Evolutionary conservation across 495 filamentous ascomycete genomes (phyloP), one percentile per base, ranked within the genome.

Genomic region (Neurospora hispaniola): DNA sequence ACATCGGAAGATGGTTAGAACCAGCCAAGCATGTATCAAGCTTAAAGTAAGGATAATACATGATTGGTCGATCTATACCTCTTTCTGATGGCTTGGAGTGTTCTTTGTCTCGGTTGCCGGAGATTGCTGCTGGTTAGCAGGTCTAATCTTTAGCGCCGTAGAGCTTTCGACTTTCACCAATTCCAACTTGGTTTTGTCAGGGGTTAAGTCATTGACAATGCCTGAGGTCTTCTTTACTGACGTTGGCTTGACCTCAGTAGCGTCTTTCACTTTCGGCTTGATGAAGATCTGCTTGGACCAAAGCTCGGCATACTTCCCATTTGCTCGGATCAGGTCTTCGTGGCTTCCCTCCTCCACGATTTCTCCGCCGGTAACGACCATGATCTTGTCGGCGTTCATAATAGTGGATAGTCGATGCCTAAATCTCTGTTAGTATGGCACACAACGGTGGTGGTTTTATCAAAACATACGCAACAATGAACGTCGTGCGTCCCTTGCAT

Each of bases 341-440:
- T 93, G 89, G 69, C 82, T 88, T 10, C 91, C 90, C 66, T 88
- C 82, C 80, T 93, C 89, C 5, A 88, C 82, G 73, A 92, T 87
- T 72, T 87, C 81, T 14, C 90, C 91, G 43, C 90, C 85, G 70
- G 87, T 84, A 70, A 92, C 83, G 27, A 92, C 90, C 70, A 91
- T 82, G 73, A 92, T 92, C 69, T 84, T 83, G 72, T 92, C 89
- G 18, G 89, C 90, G 75, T 89, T 88, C 88, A 90, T 88, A 70
- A 91, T 89, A 9, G 89, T 93, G 10, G 89, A 92, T 69, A 91
- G 83, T 27, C 89, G 89, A 81, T 91, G 90, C 0, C 85, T 87
- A 74, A 1, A 39, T 72, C 71, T 77, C 70, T 74, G 77, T 75
- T 71, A 73, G 69, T 40, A 27, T 18, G 54, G 27, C 27, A 66